Conservation (phyloP, 345 rosid genomes). For the Populus nigra region DNA sequence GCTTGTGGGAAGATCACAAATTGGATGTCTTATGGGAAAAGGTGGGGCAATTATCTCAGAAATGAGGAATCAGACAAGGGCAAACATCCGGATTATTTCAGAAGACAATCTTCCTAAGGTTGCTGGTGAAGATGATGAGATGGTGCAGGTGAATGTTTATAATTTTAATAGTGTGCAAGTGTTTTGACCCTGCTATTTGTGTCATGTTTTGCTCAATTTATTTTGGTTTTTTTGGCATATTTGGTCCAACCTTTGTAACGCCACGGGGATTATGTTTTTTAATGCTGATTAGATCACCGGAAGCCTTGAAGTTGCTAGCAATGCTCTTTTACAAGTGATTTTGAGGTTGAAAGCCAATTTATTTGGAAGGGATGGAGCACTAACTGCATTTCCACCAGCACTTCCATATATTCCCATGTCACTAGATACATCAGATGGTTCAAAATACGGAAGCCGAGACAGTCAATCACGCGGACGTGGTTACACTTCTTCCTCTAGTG, state of each 20-base stretch:
- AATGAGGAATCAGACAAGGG: slow-evolving; percentile 34
- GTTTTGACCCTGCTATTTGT: neutral
- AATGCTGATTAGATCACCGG: slow-evolving; percentile 31
- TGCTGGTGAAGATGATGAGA: slow-evolving; percentile 35
- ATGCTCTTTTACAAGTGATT: slow-evolving; percentile 31
- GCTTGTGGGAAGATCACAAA: slow-evolving; percentile 34
- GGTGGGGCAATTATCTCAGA: slow-evolving; percentile 39
- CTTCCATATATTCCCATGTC: slow-evolving; percentile 29
- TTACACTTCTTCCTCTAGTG: slow-evolving; percentile 20
- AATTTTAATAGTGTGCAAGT: neutral
- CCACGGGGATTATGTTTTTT: neutral
- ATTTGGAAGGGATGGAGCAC: slow-evolving; percentile 37
- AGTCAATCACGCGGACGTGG: slow-evolving; percentile 28
- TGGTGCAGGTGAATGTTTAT: slow-evolving; percentile 33
- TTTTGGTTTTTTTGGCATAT: neutral
- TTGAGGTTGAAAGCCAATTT: slow-evolving; percentile 36
- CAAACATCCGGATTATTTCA: slow-evolving; percentile 29
- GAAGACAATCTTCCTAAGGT: slow-evolving; percentile 34
- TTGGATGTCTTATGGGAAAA: slow-evolving; percentile 40
- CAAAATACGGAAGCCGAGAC: slow-evolving; percentile 26
- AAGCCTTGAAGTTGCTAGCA: slow-evolving; percentile 33
- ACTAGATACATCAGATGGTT: slow-evolving; percentile 22
- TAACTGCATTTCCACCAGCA: slow-evolving; percentile 23
- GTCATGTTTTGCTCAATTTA: neutral
- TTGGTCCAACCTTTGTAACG: neutral